phyloP scores from a whole-genome alignment of 75 land plant genomes.

The Picea glauca region DNA sequence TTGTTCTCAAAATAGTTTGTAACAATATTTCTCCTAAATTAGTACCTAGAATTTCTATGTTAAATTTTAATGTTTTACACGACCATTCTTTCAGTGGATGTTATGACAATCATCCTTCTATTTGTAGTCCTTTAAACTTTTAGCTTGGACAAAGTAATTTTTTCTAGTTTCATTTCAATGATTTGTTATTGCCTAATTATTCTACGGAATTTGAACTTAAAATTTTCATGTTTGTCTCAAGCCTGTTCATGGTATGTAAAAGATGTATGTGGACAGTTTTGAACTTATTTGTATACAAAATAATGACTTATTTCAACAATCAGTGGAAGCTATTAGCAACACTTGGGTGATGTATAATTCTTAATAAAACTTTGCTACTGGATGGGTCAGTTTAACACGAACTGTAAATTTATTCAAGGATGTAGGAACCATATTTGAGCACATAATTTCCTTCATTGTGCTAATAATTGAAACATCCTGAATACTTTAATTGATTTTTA shows the following conservation, averaged over 20 bases:
- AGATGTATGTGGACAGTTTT: not conserved
- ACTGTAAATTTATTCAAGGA: not conserved
- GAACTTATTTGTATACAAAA: not conserved
- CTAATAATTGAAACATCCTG: not conserved
- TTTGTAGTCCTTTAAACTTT: too few species aligned
- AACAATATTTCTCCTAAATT: not conserved
- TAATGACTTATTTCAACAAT: not conserved
- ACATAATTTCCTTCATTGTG: not conserved
- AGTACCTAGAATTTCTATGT: not conserved
- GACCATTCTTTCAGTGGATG: too few species aligned
- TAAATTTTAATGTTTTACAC: not conserved
- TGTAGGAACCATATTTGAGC: not conserved
- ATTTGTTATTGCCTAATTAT: too few species aligned
- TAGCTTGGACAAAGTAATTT: not conserved
- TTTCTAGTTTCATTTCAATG: not conserved
- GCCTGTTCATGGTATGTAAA: not conserved
- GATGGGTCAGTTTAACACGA: not conserved
- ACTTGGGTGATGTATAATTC: not conserved
- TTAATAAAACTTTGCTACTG: not conserved
- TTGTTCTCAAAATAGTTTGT: not conserved
- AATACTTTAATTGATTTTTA: not conserved
- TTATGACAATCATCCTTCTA: too few species aligned
- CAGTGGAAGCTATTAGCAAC: not conserved
- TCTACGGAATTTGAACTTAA: too few species aligned
- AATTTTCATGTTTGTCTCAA: too few species aligned